Conservation (phyloP, 2,329 filamentous ascomycete species). For the Penicillium sp. region DNA sequence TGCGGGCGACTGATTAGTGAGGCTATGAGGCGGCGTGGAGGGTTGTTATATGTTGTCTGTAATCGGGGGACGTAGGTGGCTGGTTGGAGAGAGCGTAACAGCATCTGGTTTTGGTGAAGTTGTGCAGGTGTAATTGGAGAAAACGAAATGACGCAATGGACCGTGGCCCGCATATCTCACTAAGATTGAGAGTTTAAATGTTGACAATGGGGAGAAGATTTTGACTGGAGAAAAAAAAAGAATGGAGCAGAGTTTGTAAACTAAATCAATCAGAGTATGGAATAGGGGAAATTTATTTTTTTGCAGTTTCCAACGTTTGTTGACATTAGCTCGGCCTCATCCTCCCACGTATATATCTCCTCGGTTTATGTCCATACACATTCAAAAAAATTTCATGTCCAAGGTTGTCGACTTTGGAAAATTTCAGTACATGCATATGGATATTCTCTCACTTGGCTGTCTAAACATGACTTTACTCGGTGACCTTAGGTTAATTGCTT, state of each 20-base stretch:
- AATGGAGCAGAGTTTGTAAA: background rate
- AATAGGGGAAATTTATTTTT: background rate
- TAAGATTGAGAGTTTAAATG: background rate
- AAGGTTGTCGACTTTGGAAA: no score
- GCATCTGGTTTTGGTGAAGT: background rate
- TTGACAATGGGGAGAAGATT: background rate
- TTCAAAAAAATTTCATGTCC: no score
- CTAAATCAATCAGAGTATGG: background rate
- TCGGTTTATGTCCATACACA: no score
- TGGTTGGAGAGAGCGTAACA: background rate
- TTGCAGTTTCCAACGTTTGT: no score
- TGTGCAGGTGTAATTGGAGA: conserved; percentile 9
- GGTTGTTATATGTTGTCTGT: background rate
- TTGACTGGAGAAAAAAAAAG: background rate
- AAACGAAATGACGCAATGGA: conserved; percentile 28
- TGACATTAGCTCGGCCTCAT: no score
- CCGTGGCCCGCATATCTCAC: background rate
- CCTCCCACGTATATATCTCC: no score
- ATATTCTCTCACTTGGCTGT: no score
- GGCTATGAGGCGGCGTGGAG: background rate
- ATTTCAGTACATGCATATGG: no score
- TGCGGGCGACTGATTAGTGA: background rate
- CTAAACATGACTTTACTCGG: no score
- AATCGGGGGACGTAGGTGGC: background rate
- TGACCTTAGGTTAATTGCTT: no score